Evolutionary conservation across 1,284 basidiomycete genomes (phyloP).

Genomic region (Ceratobasidium papillatum): DNA sequence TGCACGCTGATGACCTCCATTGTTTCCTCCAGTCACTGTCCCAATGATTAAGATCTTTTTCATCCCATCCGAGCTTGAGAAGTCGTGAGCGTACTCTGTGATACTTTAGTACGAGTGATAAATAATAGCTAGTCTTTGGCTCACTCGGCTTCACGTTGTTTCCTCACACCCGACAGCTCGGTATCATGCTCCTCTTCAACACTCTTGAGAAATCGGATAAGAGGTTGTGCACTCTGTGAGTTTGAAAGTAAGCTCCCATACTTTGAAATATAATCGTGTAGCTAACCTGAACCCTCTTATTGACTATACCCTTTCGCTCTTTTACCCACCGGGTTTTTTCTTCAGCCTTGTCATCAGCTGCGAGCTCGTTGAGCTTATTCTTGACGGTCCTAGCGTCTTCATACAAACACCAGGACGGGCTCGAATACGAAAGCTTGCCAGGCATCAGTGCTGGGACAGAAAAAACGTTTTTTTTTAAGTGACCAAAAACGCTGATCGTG

Average conservation of each 20-base stretch:
- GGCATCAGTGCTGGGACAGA: neutral
- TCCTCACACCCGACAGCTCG: neutral
- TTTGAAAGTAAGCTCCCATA: neutral
- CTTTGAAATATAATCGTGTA: neutral
- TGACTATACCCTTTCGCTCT: neutral
- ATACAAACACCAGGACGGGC: constrained; percentile 11
- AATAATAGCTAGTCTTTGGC: neutral
- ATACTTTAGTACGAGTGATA: neutral
- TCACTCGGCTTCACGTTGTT: constrained; percentile 9
- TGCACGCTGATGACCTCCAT: neutral
- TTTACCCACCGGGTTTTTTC: neutral
- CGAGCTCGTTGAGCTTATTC: constrained; percentile 16
- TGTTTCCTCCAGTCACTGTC: neutral
- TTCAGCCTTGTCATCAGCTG: neutral
- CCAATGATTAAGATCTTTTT: neutral
- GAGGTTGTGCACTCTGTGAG: neutral
- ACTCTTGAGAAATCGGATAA: neutral
- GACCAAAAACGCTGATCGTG: neutral
- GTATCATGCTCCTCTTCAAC: neutral
- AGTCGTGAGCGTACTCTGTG: constrained; percentile 23
- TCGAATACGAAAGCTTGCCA: neutral
- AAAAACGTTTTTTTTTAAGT: neutral
- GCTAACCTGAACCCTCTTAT: neutral
- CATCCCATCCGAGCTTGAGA: constrained; percentile 24
- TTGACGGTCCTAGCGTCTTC: constrained; percentile 20